phyloP scores from a whole-genome alignment of 495 filamentous ascomycete genomes.

The Penicillium mononematosum region DNA sequence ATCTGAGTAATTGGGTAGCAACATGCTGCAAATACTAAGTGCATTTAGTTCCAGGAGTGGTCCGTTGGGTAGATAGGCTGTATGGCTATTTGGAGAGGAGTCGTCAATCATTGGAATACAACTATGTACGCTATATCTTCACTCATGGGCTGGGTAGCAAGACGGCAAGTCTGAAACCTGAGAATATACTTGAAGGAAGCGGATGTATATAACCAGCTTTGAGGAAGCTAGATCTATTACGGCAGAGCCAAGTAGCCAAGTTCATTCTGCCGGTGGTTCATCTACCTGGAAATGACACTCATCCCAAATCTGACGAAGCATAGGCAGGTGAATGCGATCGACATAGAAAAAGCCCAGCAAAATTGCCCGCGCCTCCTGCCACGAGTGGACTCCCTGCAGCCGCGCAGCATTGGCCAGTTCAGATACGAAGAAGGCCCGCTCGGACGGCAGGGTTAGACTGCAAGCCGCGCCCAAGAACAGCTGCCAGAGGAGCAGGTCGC shows the following conservation, averaged over 20 bases:
- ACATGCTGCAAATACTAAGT: not conserved
- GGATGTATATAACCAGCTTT: not conserved
- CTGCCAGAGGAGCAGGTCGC: conserved; percentile 43
- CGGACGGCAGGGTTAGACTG: conserved; percentile 29
- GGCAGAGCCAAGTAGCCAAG: conserved; percentile 7
- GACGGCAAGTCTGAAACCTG: not conserved
- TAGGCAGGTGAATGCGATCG: conserved; percentile 38
- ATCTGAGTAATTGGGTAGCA: not conserved
- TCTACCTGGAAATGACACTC: conserved; percentile 30
- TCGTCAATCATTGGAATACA: not conserved
- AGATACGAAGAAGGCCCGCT: conserved; percentile 39
- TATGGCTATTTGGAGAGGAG: not conserved
- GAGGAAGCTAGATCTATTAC: not conserved
- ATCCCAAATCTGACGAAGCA: conserved; percentile 40
- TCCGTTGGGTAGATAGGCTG: not conserved
- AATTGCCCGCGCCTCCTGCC: conserved; percentile 39
- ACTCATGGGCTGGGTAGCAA: not conserved
- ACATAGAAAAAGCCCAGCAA: conserved; percentile 44
- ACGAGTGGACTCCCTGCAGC: conserved; percentile 34
- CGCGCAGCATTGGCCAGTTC: conserved; percentile 35
- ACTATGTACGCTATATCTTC: not conserved
- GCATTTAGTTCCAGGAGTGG: not conserved
- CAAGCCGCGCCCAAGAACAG: conserved; percentile 43
- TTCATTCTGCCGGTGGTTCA: conserved; percentile 8
- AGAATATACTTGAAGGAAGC: not conserved